phyloP scores from a whole-genome alignment of 1,284 basidiomycete genomes.

The Inonotus hispidus region DNA sequence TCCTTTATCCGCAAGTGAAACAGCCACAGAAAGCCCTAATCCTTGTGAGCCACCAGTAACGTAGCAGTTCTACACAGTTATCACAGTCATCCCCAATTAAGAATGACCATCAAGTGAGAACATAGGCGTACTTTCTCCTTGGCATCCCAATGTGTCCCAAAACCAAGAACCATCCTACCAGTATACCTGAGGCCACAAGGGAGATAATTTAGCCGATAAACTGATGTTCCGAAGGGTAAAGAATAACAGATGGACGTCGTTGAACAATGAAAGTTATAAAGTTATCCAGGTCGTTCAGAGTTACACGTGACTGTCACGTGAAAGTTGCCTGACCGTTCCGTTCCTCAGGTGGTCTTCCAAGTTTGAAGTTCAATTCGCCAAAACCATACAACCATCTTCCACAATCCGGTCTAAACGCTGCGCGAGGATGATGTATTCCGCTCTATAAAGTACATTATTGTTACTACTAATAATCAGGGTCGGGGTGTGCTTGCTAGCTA shows the following conservation, averaged over 20 bases:
- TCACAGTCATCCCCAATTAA: not conserved
- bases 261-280: too few relatives aligned
- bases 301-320: too few relatives aligned
- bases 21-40: slow-evolving; percentile 70
- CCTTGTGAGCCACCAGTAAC: slow-evolving; percentile 81
- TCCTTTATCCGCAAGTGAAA: slow-evolving; percentile 62
- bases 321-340: too few relatives aligned
- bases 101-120: not conserved
- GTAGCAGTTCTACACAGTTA: slow-evolving; percentile 57
- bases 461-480: not conserved
- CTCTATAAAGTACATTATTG: not conserved
- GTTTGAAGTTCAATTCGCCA: too few relatives aligned
- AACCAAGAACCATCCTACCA: slow-evolving; percentile 2
- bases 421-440: not conserved
- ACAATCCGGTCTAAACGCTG: not conserved
- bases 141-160: slow-evolving; percentile 20
- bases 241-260: too few relatives aligned
- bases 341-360: too few relatives aligned
- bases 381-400: too few relatives aligned
- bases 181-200: not conserved
- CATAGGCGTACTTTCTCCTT: slow-evolving; percentile 20
- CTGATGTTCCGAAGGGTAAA: too few relatives aligned
- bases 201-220: too few relatives aligned
- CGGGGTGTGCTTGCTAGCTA: not conserved
- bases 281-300: too few relatives aligned